Percentiles rank a stretch among this genome's conserved stretches.
phyloP scores from a whole-genome alignment of 768 basidiomycete species.

The Lactarius hatsudake region DNA sequence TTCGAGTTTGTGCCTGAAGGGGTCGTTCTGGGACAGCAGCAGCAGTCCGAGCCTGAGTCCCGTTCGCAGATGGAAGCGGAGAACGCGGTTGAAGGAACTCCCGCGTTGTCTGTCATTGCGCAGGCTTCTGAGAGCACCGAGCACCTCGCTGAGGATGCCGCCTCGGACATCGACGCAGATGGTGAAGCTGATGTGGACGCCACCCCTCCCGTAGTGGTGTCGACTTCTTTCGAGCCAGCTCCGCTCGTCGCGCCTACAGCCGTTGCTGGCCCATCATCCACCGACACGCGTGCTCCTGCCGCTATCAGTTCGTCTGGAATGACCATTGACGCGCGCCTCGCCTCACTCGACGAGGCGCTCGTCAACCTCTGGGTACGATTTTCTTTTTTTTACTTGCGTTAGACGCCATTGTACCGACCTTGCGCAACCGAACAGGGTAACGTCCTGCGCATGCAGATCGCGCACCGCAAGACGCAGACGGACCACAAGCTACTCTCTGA shows the following conservation, averaged over 20 bases:
- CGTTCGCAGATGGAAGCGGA: background rate
- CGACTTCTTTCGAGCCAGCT: background rate
- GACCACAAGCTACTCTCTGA: constrained; percentile 28
- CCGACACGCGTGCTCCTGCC: constrained; percentile 8
- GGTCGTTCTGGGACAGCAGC: background rate
- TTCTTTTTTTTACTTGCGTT: background rate
- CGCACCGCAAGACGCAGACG: constrained; percentile 29
- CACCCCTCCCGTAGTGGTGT: background rate
- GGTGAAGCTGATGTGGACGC: constrained; percentile 20
- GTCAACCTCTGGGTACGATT: constrained; percentile 27
- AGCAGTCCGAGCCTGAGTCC: background rate
- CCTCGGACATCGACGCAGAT: constrained; percentile 21
- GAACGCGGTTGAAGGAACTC: background rate
- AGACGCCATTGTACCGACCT: background rate
- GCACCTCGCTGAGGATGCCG: constrained; percentile 18
- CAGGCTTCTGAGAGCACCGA: constrained; percentile 22
- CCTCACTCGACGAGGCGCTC: constrained; percentile 27
- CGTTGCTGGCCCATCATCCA: background rate
- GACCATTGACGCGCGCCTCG: constrained; percentile 17
- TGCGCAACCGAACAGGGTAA: constrained; percentile 13
- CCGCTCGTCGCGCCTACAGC: background rate
- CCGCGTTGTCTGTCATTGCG: constrained; percentile 15
- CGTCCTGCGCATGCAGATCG: constrained; percentile 28
- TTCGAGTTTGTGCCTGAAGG: background rate
- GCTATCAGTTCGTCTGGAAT: background rate